Base-by-base conservation (phyloP, 768 basidiomycete species). In the Lactifluus piperatus region DNA sequence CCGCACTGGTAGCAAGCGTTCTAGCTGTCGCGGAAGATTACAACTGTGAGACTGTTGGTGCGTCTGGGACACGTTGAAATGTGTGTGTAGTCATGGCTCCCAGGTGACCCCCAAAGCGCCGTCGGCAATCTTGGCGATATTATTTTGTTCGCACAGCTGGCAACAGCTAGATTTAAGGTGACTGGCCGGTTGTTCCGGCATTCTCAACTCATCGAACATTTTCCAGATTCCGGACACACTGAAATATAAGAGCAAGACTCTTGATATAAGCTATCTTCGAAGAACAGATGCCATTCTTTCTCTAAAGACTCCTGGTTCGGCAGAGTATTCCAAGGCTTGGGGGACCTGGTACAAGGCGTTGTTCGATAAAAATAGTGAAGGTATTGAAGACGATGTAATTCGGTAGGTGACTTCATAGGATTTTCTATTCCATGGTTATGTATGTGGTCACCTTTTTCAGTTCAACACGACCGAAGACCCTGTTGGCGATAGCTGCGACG, bases 51-150 rank as follows among this genome's bases (percentile, higher is more conserved):
- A 85, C 82, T 22, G 84, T 91, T 32, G 89, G 89, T 86, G 68
- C 26, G 84, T 74, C 10, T 30, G 27, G 44, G 32, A n/a, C 22
- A 13, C n/a, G 4, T 49, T 14, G n/a, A 24, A 24, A n/a, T 26
- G 18, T 20, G 1, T 34, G 6, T 32, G n/a, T 39, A 39, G 26
- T 36, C 37, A 44, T 27, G 18, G 39, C 11, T 46, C 14, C 56
- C 62, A 91, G 89, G 89, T 48, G 89, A 91, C 70, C 90, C 90
- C 18, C 90, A 91, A 70, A 86, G 84, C 18, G 89, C 89, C 5
- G 80, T 91, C 39, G 82, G 79, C 59, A 85, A 88, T 68, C 73
- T 91, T 2, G 90, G 90, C 3, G 81, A 89, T 62, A 78, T 91
- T n/a, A 85, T 91, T 16, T 67, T 91, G 37, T 89, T 91, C 66